These are phyloP conservation scores for Fusarium sp. DNA, from an alignment of 2,329 filamentous ascomycete genomes.

Conservation along the genomic window DNA sequence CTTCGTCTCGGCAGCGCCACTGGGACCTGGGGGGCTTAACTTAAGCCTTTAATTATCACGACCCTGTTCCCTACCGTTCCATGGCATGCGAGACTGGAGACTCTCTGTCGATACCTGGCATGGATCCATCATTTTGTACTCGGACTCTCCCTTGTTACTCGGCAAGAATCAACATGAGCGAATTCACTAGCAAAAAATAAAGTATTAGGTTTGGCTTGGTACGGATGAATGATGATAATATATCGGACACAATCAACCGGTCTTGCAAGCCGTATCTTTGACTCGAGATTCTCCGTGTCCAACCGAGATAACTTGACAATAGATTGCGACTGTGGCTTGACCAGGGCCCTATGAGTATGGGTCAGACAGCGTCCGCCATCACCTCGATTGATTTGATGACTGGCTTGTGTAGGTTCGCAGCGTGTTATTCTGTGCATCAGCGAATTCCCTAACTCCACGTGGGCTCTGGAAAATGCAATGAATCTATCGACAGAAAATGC, in stretches of 20 bases:
- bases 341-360: constrained; percentile 12
- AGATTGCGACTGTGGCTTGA: constrained; percentile 29
- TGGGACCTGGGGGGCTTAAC: constrained; percentile 38
- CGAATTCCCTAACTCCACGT: constrained; percentile 48
- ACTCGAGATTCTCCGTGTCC: constrained; percentile 6
- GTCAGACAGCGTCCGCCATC: constrained; percentile 13
- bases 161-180: constrained; percentile 18
- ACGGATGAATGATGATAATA: constrained; percentile 5
- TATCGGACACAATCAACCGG: neutral
- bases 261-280: constrained; percentile 14
- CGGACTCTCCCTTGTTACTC: constrained; percentile 20
- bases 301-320: constrained; percentile 24
- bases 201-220: constrained; percentile 17
- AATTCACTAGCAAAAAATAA: constrained; percentile 18
- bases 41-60: constrained; percentile 48
- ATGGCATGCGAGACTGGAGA: constrained; percentile 28
- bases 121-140: neutral
- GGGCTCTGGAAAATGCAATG: constrained; percentile 27
- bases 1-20: constrained; percentile 44
- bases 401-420: constrained; percentile 18
- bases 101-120: constrained; percentile 1
- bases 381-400: constrained; percentile 9
- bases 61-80: constrained; percentile 32
- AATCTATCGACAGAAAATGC: constrained; percentile 12
- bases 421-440: constrained; percentile 22